phyloP scores from a whole-genome alignment of 306 rosid genomes.

The Prunus padus region DNA sequence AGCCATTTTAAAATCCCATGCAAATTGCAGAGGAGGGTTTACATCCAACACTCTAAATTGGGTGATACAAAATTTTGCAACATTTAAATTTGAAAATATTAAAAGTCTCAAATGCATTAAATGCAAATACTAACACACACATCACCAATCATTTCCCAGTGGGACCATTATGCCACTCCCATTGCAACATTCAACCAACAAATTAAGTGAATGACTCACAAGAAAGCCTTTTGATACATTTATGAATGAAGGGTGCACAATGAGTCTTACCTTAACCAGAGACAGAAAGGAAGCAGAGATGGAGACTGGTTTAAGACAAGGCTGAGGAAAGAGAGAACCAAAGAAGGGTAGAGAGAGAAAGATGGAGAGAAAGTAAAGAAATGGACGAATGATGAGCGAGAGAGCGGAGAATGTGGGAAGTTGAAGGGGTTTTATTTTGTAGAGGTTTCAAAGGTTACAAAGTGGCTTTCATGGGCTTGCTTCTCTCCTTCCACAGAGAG shows the following conservation, averaged over 20 bases:
- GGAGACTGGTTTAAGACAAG: constrained; percentile 29
- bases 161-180: neutral
- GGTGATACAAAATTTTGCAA: neutral
- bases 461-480: constrained; percentile 4
- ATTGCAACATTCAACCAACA: neutral
- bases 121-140: neutral
- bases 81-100: neutral
- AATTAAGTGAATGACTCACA: neutral
- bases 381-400: constrained; percentile 34
- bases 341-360: constrained; percentile 29
- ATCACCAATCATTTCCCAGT: neutral
- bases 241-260: neutral
- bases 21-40: neutral
- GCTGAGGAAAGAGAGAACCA: constrained; percentile 12
- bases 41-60: neutral
- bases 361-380: neutral
- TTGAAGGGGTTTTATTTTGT: constrained; percentile 3
- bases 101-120: neutral
- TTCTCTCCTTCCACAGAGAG: too few species aligned
- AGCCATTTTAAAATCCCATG: neutral
- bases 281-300: constrained; percentile 25
- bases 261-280: constrained; percentile 39
- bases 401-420: constrained; percentile 44
- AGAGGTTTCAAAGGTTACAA: constrained; percentile 26
- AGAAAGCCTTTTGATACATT: constrained; percentile 4